Conservation (phyloP, 208 protist genomes). For the Crithidia thermophila region DNA sequence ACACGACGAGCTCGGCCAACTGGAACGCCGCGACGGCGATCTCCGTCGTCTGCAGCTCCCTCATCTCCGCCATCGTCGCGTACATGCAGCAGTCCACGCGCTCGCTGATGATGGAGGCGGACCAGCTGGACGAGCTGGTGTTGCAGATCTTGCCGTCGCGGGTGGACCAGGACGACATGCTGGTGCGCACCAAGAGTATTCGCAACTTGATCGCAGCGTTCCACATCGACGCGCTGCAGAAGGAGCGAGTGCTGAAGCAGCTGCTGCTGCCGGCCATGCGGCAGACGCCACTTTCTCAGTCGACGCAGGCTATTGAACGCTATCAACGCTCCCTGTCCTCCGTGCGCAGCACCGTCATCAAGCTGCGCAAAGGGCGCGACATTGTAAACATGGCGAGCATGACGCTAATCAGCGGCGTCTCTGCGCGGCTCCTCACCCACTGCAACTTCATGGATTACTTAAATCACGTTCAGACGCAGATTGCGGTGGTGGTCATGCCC, state of each 20-base stretch:
- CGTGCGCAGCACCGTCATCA: slow-evolving; percentile 47
- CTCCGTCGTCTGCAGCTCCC: slow-evolving; percentile 53
- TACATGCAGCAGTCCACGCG: slow-evolving; percentile 50
- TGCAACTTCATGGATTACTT: slow-evolving; percentile 89
- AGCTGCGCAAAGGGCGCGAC: slow-evolving; percentile 65
- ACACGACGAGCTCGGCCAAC: not conserved
- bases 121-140: slow-evolving; percentile 83
- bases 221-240: slow-evolving; percentile 66
- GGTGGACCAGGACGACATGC: slow-evolving; percentile 74
- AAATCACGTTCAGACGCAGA: slow-evolving; percentile 77
- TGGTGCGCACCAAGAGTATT: slow-evolving; percentile 54
- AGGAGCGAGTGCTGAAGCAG: slow-evolving; percentile 79
- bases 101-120: slow-evolving; percentile 58
- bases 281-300: slow-evolving; percentile 25
- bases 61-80: slow-evolving; percentile 56
- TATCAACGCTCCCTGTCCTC: slow-evolving; percentile 63
- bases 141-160: slow-evolving; percentile 75
- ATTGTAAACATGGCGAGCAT: slow-evolving; percentile 78
- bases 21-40: slow-evolving; percentile 30
- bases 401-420: slow-evolving; percentile 82
- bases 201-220: slow-evolving; percentile 53
- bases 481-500: slow-evolving; percentile 79
- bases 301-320: slow-evolving; percentile 34
- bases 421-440: slow-evolving; percentile 71
- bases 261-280: slow-evolving; percentile 67